These are phyloP conservation scores for Mycena kentingensis DNA, from an alignment of 768 basidiomycete genomes.

Conservation along the genomic window DNA sequence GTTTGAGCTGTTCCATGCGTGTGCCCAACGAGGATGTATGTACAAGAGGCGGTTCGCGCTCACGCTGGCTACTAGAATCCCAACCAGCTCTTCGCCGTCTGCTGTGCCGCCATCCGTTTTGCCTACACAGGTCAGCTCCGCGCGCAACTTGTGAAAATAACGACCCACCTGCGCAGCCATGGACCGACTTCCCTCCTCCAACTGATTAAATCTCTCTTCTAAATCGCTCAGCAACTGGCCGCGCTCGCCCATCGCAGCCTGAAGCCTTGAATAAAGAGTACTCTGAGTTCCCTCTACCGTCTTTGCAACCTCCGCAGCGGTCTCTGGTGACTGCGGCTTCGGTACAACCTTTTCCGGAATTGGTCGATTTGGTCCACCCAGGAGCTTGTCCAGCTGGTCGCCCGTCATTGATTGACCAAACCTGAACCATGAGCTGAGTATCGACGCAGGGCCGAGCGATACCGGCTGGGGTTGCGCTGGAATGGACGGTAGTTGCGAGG, in stretches of 20 bases:
- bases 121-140: slow-evolving; percentile 41
- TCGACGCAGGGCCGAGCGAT: slow-evolving; percentile 56
- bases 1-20: too few species aligned
- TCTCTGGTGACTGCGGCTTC: slow-evolving; percentile 12
- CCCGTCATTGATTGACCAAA: slow-evolving; percentile 55
- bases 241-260: slow-evolving; percentile 61
- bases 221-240: slow-evolving; percentile 66
- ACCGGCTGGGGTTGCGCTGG: slow-evolving; percentile 67
- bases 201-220: slow-evolving; percentile 61
- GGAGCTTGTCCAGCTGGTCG: slow-evolving; percentile 57
- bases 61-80: too few species aligned
- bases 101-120: slow-evolving; percentile 62
- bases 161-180: slow-evolving; percentile 62
- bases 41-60: too few species aligned
- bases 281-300: slow-evolving; percentile 39
- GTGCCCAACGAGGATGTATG: too few species aligned
- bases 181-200: slow-evolving; percentile 66
- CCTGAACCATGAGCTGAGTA: slow-evolving; percentile 58
- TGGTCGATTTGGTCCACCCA: slow-evolving; percentile 68
- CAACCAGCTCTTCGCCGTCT: slow-evolving; percentile 69
- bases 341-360: slow-evolving; percentile 34
- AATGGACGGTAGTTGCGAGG: slow-evolving; percentile 40
- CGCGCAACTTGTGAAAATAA: background rate
- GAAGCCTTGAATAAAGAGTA: slow-evolving; percentile 47
- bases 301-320: slow-evolving; percentile 32